phyloP scores from a whole-genome alignment of 371 early-diverging fungal species.

The Lichtheimia hyalospora region DNA sequence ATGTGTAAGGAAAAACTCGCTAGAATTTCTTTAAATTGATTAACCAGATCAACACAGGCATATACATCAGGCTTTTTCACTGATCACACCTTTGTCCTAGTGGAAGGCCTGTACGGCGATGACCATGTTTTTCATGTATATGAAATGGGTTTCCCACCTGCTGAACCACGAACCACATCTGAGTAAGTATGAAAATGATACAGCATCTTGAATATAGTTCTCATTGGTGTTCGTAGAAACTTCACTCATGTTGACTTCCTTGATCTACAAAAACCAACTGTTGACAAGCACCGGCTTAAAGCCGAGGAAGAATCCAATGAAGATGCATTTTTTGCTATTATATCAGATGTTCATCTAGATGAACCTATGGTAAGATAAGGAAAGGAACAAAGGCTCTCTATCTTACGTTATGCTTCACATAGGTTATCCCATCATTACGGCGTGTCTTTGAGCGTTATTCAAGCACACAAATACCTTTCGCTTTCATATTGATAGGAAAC shows the following conservation, averaged over 20 bases:
- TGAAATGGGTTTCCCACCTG: constrained; percentile 76
- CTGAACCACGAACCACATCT: constrained; percentile 65
- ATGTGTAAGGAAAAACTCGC: constrained; percentile 23
- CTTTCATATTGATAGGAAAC: constrained; percentile 85
- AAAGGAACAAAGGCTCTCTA: constrained; percentile 3
- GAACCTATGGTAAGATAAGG: constrained; percentile 62
- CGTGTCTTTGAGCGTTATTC: constrained; percentile 74
- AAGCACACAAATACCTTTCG: constrained; percentile 64
- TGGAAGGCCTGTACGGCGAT: constrained; percentile 73
- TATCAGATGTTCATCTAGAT: constrained; percentile 89
- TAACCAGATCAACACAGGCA: constrained; percentile 22
- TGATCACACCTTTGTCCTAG: constrained; percentile 81
- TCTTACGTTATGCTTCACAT: not conserved
- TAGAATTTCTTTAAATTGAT: not conserved
- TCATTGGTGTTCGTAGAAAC: constrained; percentile 18
- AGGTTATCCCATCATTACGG: constrained; percentile 59
- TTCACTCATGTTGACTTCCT: constrained; percentile 60
- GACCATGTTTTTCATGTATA: constrained; percentile 68
- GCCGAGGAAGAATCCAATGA: constrained; percentile 49
- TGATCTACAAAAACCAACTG: constrained; percentile 48
- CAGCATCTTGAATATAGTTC: not conserved
- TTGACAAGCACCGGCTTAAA: constrained; percentile 42
- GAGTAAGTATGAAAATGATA: constrained; percentile 37
- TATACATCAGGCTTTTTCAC: constrained; percentile 77
- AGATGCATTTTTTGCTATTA: constrained; percentile 69